Conservation (phyloP, 108 stramenopile genomes). For the Bacterosira constricta region DNA sequence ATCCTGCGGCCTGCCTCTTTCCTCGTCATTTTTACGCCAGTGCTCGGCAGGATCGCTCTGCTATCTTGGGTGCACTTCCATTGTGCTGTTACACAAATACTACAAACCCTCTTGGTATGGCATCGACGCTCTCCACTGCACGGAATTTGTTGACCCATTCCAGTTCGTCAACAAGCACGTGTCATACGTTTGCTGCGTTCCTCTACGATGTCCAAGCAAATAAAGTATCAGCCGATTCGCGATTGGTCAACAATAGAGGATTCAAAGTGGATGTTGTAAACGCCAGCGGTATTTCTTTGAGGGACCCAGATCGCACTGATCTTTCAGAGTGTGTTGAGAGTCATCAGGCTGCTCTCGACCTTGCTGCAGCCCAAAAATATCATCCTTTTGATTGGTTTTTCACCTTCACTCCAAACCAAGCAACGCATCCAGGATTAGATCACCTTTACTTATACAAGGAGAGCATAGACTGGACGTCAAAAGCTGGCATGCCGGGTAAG, state of each 20-base stretch:
- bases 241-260: not conserved
- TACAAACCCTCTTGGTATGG: not conserved
- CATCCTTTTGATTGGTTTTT: not conserved
- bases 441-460: slow-evolving; percentile 1
- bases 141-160: not conserved
- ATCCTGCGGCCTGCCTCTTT: not conserved
- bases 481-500: not conserved
- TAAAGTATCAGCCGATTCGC: not conserved
- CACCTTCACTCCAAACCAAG: not conserved
- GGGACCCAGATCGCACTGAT: not conserved
- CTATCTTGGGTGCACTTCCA: not conserved
- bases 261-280: too few species aligned
- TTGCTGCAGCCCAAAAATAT: not conserved
- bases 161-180: not conserved
- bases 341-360: not conserved
- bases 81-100: not conserved
- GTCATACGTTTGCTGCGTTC: not conserved
- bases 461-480: not conserved
- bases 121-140: not conserved
- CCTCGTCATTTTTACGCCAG: slow-evolving; percentile 3
- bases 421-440: not conserved
- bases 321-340: not conserved
- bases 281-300: too few species aligned
- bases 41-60: not conserved
- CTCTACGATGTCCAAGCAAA: not conserved